Evolutionary conservation across 345 rosid species (phyloP), one percentile per base, ranked within the genome.

Genomic region (Boechera retrofracta): DNA sequence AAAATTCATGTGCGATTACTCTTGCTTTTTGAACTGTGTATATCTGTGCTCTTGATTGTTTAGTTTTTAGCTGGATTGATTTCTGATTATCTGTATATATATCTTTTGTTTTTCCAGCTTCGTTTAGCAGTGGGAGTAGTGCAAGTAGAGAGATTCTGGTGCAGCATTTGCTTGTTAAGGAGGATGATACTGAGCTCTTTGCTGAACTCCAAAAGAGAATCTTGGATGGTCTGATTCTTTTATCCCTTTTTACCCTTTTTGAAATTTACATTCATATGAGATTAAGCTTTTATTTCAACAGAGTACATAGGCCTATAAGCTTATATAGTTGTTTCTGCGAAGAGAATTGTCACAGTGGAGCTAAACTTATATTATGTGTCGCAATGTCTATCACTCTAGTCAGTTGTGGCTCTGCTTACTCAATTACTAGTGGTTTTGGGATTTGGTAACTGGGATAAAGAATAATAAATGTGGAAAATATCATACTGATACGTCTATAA

Each of bases 111-210:
- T 21, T 70, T 49, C 2, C 87, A 82, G 96, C 93, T 81, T 87
- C 94, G 2, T 85, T 83, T 65, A 86, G 87, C 75, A 61, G 88
- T 36, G 86, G 64, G 35, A 69, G 87, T 58, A 65, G 86, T 69
- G 77, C 64, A 57, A 81, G 65, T 36, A 85, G 84, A 77, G 98
- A 94, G 81, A 76, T 89, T 49, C 71, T 91, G 75, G 97, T 94
- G 69, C 93, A 94, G 74, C 97, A 94, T 69, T 84, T 94, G 86
- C 97, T 94, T 72, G 85, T 94, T 21, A 88, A 91, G 84, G 89
- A 83, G 77, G 86, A 83, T 53, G 97, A 91, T 56, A 62, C 73
- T 58, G 81, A 80, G 81, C 94, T 91, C 55, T 76, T 94, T 67
- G 18, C 65, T 28, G 87, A 88, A 67, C 86, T 94, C 73, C 87